A percentile compares a stretch with the other conserved stretches of the same genome.
phyloP scores from a whole-genome alignment of 2,329 filamentous ascomycete genomes.

The Daldinia sp. region DNA sequence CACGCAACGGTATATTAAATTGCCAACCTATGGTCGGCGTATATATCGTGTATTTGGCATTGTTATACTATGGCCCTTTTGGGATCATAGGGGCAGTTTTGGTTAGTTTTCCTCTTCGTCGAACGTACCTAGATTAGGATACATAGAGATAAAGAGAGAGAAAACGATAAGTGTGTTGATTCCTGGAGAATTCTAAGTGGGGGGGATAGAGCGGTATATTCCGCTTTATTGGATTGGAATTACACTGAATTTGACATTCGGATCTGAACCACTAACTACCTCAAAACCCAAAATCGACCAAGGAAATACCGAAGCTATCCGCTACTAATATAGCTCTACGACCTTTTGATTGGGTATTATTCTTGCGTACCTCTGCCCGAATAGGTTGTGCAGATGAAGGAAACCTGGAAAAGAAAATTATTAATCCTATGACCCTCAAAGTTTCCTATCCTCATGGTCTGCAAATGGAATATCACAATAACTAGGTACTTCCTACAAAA shows the following conservation, averaged over 20 bases:
- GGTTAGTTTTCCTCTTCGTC: no score
- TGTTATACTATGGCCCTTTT: no score
- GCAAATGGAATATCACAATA: background rate
- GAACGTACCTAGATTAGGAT: no score
- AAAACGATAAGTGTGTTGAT: no score
- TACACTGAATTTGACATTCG: background rate
- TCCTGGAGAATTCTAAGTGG: no score
- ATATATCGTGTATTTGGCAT: no score
- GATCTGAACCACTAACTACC: background rate
- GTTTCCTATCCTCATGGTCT: background rate
- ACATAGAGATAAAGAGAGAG: no score
- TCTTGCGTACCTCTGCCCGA: background rate
- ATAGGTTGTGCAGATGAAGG: no score
- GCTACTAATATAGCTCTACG: background rate
- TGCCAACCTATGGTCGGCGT: no score
- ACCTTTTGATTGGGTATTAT: background rate
- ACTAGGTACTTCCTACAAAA: no score
- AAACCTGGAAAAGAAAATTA: background rate
- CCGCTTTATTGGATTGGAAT: constrained; percentile 29
- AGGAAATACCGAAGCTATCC: background rate
- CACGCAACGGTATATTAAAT: no score
- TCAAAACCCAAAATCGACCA: background rate
- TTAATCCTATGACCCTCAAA: background rate
- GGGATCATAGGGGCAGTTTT: no score
- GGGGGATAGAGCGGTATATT: constrained; percentile 30